These are phyloP conservation scores for Bruguiera gymnorhiza DNA, from an alignment of 345 rosid genomes.

Conservation along the genomic window DNA sequence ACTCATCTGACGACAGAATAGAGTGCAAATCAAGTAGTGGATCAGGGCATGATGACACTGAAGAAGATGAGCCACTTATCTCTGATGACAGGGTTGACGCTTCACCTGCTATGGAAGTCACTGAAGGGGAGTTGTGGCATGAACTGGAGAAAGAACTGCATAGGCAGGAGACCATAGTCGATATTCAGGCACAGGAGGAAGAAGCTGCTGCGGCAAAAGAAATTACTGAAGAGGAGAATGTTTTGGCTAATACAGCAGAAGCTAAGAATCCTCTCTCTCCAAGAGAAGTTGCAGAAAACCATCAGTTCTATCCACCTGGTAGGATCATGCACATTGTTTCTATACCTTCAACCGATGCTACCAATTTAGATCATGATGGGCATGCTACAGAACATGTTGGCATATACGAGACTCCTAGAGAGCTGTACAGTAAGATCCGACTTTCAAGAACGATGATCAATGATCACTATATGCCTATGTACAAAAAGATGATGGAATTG, in stretches of 20 bases:
- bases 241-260: constrained; percentile 40
- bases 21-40: constrained; percentile 40
- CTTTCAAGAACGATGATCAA: constrained; percentile 88
- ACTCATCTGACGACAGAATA: constrained; percentile 26
- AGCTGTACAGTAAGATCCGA: constrained; percentile 84
- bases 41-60: constrained; percentile 49
- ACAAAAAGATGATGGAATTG: constrained; percentile 85
- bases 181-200: constrained; percentile 55
- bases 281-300: constrained; percentile 51
- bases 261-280: constrained; percentile 34
- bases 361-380: constrained; percentile 16
- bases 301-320: constrained; percentile 83
- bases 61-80: constrained; percentile 68
- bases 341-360: constrained; percentile 25
- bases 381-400: constrained; percentile 38
- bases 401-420: constrained; percentile 75
- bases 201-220: constrained; percentile 79
- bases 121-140: constrained; percentile 80
- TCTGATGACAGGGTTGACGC: constrained; percentile 32
- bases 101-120: constrained; percentile 44
- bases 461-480: constrained; percentile 97
- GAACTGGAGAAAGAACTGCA: constrained; percentile 83
- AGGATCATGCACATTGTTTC: constrained; percentile 78
- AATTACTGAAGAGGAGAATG: constrained; percentile 68
- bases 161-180: constrained; percentile 54